These are phyloP conservation scores for Cyberlindnera subsufficiens DNA, from an alignment of 805 yeast species.

Conservation along the genomic window DNA sequence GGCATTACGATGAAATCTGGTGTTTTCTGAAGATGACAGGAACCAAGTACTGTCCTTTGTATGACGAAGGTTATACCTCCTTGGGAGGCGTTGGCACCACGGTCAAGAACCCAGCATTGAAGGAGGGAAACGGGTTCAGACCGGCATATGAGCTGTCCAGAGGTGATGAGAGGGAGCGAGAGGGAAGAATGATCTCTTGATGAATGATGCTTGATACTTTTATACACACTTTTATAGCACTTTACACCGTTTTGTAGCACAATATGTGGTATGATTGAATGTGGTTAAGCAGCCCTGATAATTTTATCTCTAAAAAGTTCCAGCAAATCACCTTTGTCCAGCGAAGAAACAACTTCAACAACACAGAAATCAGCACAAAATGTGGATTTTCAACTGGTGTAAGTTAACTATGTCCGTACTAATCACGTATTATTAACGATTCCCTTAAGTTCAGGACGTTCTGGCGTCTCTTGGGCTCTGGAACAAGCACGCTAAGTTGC, in stretches of 20 bases:
- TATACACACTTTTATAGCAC: no score
- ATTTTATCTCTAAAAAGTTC: no score
- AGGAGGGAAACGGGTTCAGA: slow-evolving; percentile 25
- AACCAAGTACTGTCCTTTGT: slow-evolving; percentile 69
- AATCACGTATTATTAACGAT: background rate
- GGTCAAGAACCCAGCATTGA: slow-evolving; percentile 58
- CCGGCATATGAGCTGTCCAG: slow-evolving; percentile 60
- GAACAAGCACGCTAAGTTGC: slow-evolving; percentile 94
- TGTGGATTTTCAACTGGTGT: slow-evolving; percentile 45
- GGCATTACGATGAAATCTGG: slow-evolving; percentile 87
- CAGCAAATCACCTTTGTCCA: no score
- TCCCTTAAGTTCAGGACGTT: slow-evolving; percentile 38
- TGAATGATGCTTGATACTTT: no score
- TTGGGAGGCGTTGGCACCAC: slow-evolving; percentile 78
- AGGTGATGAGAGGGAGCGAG: slow-evolving; percentile 55
- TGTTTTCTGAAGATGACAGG: slow-evolving; percentile 55
- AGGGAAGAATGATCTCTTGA: slow-evolving; percentile 24
- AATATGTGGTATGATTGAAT: no score
- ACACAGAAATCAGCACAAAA: slow-evolving; percentile 8
- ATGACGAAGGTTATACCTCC: slow-evolving; percentile 84
- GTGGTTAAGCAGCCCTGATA: no score
- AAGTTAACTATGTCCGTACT: slow-evolving; percentile 15
- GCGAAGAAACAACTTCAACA: background rate
- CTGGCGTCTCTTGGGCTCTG: slow-evolving; percentile 74
- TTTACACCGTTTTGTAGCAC: no score